phyloP scores from a whole-genome alignment of 305 asterid species.

The Solanum hybrid region DNA sequence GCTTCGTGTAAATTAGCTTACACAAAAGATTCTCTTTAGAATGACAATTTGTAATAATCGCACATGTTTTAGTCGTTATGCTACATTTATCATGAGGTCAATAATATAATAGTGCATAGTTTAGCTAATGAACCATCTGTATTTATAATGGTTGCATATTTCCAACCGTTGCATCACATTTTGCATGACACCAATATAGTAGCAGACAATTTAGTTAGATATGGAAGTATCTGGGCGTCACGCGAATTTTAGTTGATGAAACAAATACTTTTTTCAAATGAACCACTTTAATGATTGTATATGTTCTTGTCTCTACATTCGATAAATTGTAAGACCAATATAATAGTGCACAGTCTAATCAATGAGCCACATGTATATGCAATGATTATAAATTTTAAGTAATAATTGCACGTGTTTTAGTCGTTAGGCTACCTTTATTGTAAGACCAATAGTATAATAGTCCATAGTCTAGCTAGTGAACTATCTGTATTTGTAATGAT shows the following conservation, averaged over 20 bases:
- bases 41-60: neutral
- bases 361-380: neutral
- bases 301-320: neutral
- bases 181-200: neutral
- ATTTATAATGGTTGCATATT: neutral
- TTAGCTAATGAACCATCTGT: neutral
- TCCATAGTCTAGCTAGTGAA: neutral
- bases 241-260: neutral
- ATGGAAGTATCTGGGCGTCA: neutral
- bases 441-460: neutral
- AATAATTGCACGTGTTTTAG: neutral
- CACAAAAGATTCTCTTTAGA: neutral
- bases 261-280: neutral
- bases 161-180: neutral
- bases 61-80: neutral
- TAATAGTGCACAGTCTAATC: neutral
- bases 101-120: neutral
- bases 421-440: neutral
- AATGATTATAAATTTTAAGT: neutral
- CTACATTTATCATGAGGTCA: neutral
- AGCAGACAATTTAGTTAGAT: neutral
- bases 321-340: neutral
- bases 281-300: neutral
- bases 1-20: neutral
- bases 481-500: neutral